These are phyloP conservation scores for Meyerozyma carpophila DNA, from an alignment of 1,139 yeast genomes.

Conservation along the genomic window DNA sequence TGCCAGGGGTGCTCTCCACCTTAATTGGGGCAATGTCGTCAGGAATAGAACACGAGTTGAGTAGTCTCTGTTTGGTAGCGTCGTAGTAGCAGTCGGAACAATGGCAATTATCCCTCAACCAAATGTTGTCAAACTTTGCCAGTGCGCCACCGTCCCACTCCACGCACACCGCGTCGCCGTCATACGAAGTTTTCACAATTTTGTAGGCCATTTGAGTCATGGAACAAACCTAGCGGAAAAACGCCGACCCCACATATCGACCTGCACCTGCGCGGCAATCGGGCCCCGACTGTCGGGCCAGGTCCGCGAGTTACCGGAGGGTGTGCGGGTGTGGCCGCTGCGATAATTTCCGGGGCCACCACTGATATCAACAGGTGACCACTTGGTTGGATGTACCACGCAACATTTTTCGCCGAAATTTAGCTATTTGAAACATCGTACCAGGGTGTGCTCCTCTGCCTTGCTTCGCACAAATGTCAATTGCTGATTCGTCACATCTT, in stretches of 20 bases:
- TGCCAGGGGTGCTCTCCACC: slow-evolving; percentile 11
- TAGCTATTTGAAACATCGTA: neutral
- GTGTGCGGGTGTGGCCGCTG: neutral
- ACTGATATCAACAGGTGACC: neutral
- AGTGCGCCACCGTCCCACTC: slow-evolving; percentile 10
- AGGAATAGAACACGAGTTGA: slow-evolving; percentile 53
- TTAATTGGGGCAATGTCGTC: slow-evolving; percentile 37
- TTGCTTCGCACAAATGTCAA: neutral
- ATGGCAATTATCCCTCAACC: slow-evolving; percentile 71
- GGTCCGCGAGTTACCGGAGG: neutral
- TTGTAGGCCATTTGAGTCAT: neutral
- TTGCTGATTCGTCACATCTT: neutral
- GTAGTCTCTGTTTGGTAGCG: slow-evolving; percentile 58
- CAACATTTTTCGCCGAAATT: neutral
- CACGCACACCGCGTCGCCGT: slow-evolving; percentile 1
- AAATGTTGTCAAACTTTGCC: slow-evolving; percentile 43
- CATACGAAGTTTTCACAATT: neutral
- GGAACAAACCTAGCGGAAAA: neutral
- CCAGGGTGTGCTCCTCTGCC: neutral
- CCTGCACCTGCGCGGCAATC: neutral
- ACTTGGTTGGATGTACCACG: neutral
- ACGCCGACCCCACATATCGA: neutral
- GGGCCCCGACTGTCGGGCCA: neutral
- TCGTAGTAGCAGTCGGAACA: slow-evolving; percentile 57
- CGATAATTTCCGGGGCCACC: neutral